phyloP scores from a whole-genome alignment of 495 filamentous ascomycete species.

The Xylaria acuta region DNA sequence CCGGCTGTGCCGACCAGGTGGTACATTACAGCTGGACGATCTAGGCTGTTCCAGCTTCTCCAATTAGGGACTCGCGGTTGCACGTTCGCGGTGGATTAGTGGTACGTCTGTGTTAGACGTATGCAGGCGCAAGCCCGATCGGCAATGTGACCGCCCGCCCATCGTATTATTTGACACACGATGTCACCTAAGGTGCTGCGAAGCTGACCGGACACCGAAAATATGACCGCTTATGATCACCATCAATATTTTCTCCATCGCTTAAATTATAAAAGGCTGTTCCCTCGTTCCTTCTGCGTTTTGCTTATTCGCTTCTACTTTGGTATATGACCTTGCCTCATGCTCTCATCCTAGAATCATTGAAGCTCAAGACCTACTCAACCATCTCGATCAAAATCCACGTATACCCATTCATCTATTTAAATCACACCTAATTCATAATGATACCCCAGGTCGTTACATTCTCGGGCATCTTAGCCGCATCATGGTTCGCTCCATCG shows the following conservation, averaged over 20 bases:
- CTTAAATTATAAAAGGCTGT: neutral
- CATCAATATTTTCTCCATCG: neutral
- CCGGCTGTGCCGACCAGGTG: slow-evolving; percentile 3
- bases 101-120: neutral
- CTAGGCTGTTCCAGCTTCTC: neutral
- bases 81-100: neutral
- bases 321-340: neutral
- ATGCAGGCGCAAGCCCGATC: neutral
- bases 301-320: neutral
- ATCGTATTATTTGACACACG: slow-evolving; percentile 15
- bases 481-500: neutral
- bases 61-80: slow-evolving; percentile 14
- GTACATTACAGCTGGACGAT: slow-evolving; percentile 6
- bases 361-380: neutral
- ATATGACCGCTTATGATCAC: neutral
- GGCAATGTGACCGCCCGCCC: slow-evolving; percentile 11
- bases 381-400: neutral
- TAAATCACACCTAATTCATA: neutral
- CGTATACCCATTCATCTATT: neutral
- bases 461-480: slow-evolving; percentile 1
- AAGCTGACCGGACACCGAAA: slow-evolving; percentile 18
- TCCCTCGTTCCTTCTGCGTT: neutral
- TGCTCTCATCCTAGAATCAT: neutral
- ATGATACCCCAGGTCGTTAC: slow-evolving; percentile 6
- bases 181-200: slow-evolving; percentile 20